phyloP scores from a whole-genome alignment of 2,329 filamentous ascomycete genomes.

The Podosphaera fusca region DNA sequence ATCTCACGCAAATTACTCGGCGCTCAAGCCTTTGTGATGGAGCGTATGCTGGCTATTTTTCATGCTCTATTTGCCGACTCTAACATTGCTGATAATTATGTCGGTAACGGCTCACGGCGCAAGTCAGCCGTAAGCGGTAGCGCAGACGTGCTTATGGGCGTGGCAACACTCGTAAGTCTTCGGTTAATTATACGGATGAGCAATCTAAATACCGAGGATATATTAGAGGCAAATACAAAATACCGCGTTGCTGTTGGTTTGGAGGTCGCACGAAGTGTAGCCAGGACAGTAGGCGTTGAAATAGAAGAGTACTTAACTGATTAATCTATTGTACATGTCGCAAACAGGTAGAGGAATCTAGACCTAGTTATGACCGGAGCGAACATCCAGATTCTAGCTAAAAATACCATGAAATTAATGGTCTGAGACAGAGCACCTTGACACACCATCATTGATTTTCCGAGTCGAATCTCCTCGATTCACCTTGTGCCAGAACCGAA shows the following conservation, averaged over 20 bases:
- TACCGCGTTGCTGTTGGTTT: slow-evolving; percentile 63
- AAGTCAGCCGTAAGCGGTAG: slow-evolving; percentile 14
- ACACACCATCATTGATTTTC: too few relatives aligned
- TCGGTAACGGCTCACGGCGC: too few relatives aligned
- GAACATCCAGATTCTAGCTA: too few relatives aligned
- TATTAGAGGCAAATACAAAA: slow-evolving; percentile 43
- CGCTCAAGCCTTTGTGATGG: slow-evolving; percentile 53
- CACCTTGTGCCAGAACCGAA: too few relatives aligned
- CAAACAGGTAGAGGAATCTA: too few relatives aligned
- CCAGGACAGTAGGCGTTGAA: slow-evolving; percentile 53
- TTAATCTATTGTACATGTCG: slow-evolving; percentile 14
- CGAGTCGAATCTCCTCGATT: too few relatives aligned
- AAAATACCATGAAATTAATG: too few relatives aligned
- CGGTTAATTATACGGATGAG: slow-evolving; percentile 44
- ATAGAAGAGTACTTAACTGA: slow-evolving; percentile 56
- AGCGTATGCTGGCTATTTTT: slow-evolving; percentile 59
- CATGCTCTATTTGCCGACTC: slow-evolving; percentile 33
- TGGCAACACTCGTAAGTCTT: slow-evolving; percentile 52
- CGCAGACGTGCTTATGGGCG: slow-evolving; percentile 35
- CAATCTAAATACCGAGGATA: slow-evolving; percentile 27
- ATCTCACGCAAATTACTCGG: slow-evolving; percentile 57
- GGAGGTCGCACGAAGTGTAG: slow-evolving; percentile 50
- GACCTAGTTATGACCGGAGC: too few relatives aligned
- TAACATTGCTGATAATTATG: slow-evolving; percentile 4
- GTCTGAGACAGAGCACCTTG: too few relatives aligned